Base-by-base conservation (phyloP, 2,329 filamentous ascomycete genomes). In the Ceratocystis destructans region DNA sequence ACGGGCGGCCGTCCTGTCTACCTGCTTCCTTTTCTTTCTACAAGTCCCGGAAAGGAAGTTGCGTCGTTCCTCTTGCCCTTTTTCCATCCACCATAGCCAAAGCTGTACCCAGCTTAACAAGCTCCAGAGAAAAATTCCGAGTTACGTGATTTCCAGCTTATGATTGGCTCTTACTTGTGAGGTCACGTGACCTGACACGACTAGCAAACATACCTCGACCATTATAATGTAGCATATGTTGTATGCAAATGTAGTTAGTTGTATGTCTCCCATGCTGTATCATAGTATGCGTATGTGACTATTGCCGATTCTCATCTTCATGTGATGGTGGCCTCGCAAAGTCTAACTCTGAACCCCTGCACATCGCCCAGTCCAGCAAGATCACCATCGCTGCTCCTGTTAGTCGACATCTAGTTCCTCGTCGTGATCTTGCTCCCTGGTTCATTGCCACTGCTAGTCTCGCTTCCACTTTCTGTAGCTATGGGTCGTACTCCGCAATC, bases 21-120 rank as follows among this genome's bases (percentile, higher is more conserved):
- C 33, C 17, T 37, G 28, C 55, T 59, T 59, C 55, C 55, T 59
- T 37, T 59, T 17, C 25, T 37, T 59, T 59, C 55, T 59, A 33
- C 28, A 59, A n/a, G 55, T n/a, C 55, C 55, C 25, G 55, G 28
- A 25, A 59, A 59, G 55, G 55, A 59, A 59, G 55, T 37, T 59
- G 55, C 55, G 55, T 31, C 28, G 15, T 37, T 59, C 55, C 48
- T 59, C 28, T 37, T 31, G 33, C 28, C 8, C 28, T 53, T 15
- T 15, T 53, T 53, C 37, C 37, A 41, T 41, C 37, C 10, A 41
- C 10, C 37, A 41, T 15, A 1, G 12, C 12, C 37, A 41, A 41
- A 41, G 37, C 37, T 41, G 37, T 41, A 12, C 37, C 37, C 37
- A 41, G 37, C 37, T 41, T 41, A 12, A 41, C 12, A 25, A 59